These are phyloP conservation scores for Eucalyptus brandiana DNA, from an alignment of 345 rosid genomes.

Conservation along the genomic window DNA sequence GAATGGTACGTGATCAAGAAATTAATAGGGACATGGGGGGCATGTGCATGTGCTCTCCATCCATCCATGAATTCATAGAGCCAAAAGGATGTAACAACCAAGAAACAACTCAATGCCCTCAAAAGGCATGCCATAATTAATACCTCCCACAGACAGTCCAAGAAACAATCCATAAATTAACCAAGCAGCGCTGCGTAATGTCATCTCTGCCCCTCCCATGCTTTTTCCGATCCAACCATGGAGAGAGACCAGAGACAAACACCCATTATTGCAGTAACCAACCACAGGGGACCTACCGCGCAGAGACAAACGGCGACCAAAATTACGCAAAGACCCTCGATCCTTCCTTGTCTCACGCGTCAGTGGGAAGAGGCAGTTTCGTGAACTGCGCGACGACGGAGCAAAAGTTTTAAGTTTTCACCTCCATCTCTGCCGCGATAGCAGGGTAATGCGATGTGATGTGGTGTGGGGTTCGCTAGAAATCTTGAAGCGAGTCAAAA, in stretches of 20 bases:
- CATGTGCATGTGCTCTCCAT: constrained; percentile 13
- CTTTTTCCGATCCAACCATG: constrained; percentile 2
- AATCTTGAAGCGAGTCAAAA: neutral
- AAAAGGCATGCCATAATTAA: neutral
- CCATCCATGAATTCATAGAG: constrained; percentile 5
- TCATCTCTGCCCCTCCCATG: neutral
- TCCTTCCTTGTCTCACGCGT: neutral
- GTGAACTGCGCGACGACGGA: neutral
- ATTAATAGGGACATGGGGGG: constrained; percentile 24
- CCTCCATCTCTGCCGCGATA: constrained; percentile 56
- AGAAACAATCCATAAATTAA: neutral
- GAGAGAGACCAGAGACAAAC: neutral
- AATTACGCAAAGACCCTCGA: constrained; percentile 15
- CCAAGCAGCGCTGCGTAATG: neutral
- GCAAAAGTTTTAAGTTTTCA: neutral
- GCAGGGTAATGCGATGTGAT: constrained; percentile 16
- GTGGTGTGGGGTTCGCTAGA: constrained; percentile 5
- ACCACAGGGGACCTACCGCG: neutral
- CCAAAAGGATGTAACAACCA: constrained; percentile 1
- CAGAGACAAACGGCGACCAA: neutral
- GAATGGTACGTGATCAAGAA: neutral
- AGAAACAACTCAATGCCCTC: neutral
- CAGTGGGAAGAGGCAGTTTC: neutral
- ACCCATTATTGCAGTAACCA: constrained; percentile 12
- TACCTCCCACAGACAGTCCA: neutral